Base-by-base conservation (phyloP, 345 rosid genomes). In the Rhizophora mangle region DNA sequence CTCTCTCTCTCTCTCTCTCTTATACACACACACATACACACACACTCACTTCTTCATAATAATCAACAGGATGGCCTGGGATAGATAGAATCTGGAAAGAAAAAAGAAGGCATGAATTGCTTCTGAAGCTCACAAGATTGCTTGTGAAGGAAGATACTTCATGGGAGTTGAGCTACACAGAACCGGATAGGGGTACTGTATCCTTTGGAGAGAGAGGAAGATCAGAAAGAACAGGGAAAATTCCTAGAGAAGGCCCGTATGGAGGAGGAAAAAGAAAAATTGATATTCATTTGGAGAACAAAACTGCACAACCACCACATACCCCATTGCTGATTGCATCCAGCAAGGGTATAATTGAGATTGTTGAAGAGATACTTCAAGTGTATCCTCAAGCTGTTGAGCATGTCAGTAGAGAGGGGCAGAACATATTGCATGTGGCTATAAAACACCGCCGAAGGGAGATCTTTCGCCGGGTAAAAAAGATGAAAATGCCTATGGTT, bases 401-500 rank as follows among this genome's bases (percentile, higher is more conserved):
- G 8, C 46, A 67, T 26, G 8, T 67, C 1, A 47, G 60, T 20
- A 57, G 49, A 4, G 34, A 22, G 20, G 82, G 82, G 0, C 63
- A 64, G 59, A 78, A 74, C 64, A 62, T 78, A 53, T 37, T 78
- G 60, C 75, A 74, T 29, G 72, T 67, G 27, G 82, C 78, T 2
- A 36, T 74, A 3, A 66, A 34, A 65, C 27, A 70, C 60, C 72
- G 78, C 36, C 72, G 56, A 36, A 20, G 4, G 8, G 74, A 68
- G 68, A 68, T 79, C 5, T 72, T 75, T 51, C 54, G 39, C 24
- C 54, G 26, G 8, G 57, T 79, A 6, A 64, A 8, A 18, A 0
- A 54, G 13, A 60, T 52, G 70, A 66, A 67, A 24, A 56, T 62
- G 16, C 51, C 21, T 54, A 56, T 73, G 34, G 20, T 46, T 7